phyloP scores from a whole-genome alignment of 768 basidiomycete genomes.

The Panellus pusillus region DNA sequence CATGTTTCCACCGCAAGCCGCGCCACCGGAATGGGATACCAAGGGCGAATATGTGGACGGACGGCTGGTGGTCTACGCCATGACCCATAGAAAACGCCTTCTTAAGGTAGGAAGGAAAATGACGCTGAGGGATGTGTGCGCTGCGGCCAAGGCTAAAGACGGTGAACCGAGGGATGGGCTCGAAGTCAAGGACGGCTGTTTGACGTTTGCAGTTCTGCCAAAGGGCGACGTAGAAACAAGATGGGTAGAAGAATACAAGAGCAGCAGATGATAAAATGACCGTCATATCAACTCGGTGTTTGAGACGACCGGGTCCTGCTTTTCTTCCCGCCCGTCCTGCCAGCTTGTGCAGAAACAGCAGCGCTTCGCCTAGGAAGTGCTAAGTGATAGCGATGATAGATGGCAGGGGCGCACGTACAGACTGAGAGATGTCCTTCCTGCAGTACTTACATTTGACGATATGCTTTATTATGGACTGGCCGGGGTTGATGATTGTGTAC shows the following conservation, averaged over 20 bases:
- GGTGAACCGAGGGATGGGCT: slow-evolving; percentile 73
- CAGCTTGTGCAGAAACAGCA: no score
- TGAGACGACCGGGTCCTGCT: no score
- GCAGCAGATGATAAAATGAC: slow-evolving; percentile 20
- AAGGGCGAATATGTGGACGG: slow-evolving; percentile 63
- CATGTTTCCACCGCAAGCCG: slow-evolving; percentile 79
- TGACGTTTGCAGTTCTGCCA: slow-evolving; percentile 78
- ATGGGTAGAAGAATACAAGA: slow-evolving; percentile 91
- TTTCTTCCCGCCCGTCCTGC: no score
- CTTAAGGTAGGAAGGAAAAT: slow-evolving; percentile 92
- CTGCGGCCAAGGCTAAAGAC: slow-evolving; percentile 57
- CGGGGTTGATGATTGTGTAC: slow-evolving; percentile 33
- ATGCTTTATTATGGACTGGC: slow-evolving; percentile 43
- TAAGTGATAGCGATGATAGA: no score
- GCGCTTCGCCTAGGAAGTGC: no score
- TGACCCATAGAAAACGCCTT: slow-evolving; percentile 71
- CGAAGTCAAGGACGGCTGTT: slow-evolving; percentile 78
- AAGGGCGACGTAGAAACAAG: slow-evolving; percentile 74
- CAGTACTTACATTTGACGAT: slow-evolving; percentile 42
- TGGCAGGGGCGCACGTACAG: slow-evolving; percentile 28
- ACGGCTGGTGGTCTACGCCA: slow-evolving; percentile 78
- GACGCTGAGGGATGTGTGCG: slow-evolving; percentile 76
- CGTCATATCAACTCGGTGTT: background rate
- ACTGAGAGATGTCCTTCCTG: slow-evolving; percentile 41
- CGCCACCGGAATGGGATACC: slow-evolving; percentile 75